These are phyloP conservation scores for Echinosophora koreensis DNA, from an alignment of 306 rosid species.

Conservation along the genomic window DNA sequence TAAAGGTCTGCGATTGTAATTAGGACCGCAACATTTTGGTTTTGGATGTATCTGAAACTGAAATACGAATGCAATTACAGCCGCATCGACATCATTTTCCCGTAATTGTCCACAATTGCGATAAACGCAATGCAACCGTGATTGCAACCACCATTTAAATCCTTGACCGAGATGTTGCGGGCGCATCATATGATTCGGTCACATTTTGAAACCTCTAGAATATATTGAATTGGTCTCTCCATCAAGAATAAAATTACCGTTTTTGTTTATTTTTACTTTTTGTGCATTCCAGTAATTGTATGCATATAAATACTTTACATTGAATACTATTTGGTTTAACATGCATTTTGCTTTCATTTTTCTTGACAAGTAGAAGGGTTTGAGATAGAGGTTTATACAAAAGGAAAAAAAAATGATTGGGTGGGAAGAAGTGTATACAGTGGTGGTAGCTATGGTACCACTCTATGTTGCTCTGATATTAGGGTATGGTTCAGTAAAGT, in stretches of 20 bases:
- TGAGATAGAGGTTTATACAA: not conserved
- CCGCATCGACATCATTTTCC: too few species aligned
- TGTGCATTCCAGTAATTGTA: conserved; percentile 31
- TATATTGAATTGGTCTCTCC: not conserved
- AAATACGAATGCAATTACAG: too few species aligned
- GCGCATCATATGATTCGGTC: too few species aligned
- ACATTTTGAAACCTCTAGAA: not conserved
- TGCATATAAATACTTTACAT: conserved; percentile 39
- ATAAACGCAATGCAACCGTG: too few species aligned
- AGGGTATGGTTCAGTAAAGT: conserved; percentile 88
- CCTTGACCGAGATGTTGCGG: too few species aligned
- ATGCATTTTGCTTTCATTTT: conserved; percentile 24
- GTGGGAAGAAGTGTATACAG: conserved; percentile 87
- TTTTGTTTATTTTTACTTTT: conserved; percentile 26
- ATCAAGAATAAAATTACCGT: too few species aligned
- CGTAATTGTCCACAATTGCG: too few species aligned
- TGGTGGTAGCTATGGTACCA: conserved; percentile 78
- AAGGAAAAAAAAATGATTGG: conserved; percentile 64
- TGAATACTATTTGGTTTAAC: conserved; percentile 20
- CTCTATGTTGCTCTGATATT: conserved; percentile 77
- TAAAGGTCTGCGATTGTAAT: too few species aligned
- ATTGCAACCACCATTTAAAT: too few species aligned
- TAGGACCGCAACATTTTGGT: too few species aligned
- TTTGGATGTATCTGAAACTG: too few species aligned
- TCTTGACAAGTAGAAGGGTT: not conserved